These are phyloP conservation scores for Xylariaceae sp. DNA, from an alignment of 2,329 filamentous ascomycete genomes.

Conservation along the genomic window DNA sequence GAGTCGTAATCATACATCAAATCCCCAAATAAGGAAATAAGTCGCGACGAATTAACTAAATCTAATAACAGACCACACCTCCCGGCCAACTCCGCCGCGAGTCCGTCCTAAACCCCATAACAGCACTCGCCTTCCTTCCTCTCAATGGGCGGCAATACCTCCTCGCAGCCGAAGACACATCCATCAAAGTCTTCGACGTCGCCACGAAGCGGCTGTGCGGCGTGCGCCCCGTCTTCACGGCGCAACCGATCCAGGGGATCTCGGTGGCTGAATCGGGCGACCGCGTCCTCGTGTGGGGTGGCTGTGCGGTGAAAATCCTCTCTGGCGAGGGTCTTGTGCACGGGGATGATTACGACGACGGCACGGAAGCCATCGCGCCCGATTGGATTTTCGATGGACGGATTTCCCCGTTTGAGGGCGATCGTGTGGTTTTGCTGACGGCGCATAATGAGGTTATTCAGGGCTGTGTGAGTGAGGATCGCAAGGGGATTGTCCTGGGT, in stretches of 20 bases:
- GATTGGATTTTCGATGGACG: conserved; percentile 76
- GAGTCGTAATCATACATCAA: background rate
- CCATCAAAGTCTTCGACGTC: conserved; percentile 50
- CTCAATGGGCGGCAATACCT: conserved; percentile 37
- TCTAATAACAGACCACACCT: conserved; percentile 16
- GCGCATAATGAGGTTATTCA: conserved; percentile 78
- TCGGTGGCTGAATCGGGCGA: conserved; percentile 33
- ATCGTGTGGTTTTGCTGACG: conserved; percentile 61
- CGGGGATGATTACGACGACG: background rate
- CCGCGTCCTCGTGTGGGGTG: conserved; percentile 64
- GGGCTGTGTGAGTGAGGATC: conserved; percentile 33
- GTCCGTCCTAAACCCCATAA: conserved; percentile 51
- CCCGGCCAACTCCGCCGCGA: conserved; percentile 28
- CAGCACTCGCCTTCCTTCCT: conserved; percentile 51
- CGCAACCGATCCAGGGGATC: conserved; percentile 72
- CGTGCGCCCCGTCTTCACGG: conserved; percentile 52
- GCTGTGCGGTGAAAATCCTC: conserved; percentile 49
- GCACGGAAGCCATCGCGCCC: conserved; percentile 37
- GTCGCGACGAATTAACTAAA: too few species aligned
- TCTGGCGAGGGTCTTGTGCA: conserved; percentile 23
- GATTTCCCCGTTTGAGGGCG: conserved; percentile 42
- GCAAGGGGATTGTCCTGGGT: conserved; percentile 38
- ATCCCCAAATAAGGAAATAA: too few species aligned
- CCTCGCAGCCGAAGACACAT: conserved; percentile 56
- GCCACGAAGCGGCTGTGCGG: conserved; percentile 35